phyloP scores from a whole-genome alignment of 1,284 basidiomycete genomes.

The Pascua sp. region DNA sequence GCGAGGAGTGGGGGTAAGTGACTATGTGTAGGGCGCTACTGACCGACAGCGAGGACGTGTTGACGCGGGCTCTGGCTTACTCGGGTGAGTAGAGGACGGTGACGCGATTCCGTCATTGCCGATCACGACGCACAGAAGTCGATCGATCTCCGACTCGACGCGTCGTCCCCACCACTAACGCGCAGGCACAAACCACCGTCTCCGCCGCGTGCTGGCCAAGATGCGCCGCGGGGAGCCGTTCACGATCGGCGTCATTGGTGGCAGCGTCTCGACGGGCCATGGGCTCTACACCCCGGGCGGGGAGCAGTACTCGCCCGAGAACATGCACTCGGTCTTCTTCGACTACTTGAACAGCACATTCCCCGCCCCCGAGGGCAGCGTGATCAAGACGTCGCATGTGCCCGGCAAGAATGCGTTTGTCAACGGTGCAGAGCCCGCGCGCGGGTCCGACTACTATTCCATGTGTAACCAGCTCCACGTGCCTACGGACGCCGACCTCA shows the following conservation, averaged over 20 bases:
- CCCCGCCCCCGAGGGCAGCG: constrained; percentile 16
- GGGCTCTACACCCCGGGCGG: constrained; percentile 16
- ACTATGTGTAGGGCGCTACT: not conserved
- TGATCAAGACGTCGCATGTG: not conserved
- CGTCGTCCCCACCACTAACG: not conserved
- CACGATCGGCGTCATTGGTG: constrained; percentile 27
- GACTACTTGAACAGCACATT: constrained; percentile 36
- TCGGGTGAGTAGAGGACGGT: not conserved
- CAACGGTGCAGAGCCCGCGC: constrained; percentile 28
- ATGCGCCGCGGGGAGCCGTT: constrained; percentile 25
- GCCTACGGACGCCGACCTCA: constrained; percentile 29
- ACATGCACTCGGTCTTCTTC: constrained; percentile 40
- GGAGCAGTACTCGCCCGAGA: constrained; percentile 26
- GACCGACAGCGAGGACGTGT: not conserved
- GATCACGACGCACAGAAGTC: no score
- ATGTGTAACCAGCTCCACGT: constrained; percentile 32
- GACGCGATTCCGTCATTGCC: no score
- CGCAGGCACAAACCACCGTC: constrained; percentile 22
- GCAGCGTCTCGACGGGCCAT: constrained; percentile 36
- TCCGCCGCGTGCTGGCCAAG: constrained; percentile 25
- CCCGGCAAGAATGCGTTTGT: constrained; percentile 22
- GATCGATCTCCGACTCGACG: no score
- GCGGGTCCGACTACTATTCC: constrained; percentile 33
- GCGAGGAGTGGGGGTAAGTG: constrained; percentile 8
- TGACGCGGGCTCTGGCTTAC: not conserved